A percentile compares a stretch with the other conserved stretches of the same genome.
Evolutionary conservation across 495 filamentous ascomycete genomes (phyloP).

Genomic region (Penicillium canescens): DNA sequence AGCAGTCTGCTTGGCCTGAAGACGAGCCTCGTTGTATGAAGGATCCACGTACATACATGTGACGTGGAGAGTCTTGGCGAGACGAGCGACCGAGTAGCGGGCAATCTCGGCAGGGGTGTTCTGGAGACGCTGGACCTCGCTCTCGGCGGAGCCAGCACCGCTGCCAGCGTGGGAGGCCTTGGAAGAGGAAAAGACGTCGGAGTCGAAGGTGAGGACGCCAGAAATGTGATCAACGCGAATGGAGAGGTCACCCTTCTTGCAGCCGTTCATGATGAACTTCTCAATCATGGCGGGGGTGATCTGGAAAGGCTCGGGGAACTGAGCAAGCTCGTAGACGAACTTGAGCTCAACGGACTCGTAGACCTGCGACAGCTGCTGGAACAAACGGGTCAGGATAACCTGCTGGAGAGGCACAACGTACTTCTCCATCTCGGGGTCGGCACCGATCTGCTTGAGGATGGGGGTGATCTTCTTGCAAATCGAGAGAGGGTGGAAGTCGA

Average conservation of each 20-base stretch:
- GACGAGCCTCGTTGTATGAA: slow-evolving; percentile 74
- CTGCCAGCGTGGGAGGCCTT: slow-evolving; percentile 89
- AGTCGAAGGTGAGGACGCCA: slow-evolving; percentile 93
- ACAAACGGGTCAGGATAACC: slow-evolving; percentile 95
- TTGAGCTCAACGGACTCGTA: slow-evolving; percentile 96
- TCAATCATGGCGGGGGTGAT: slow-evolving; percentile 89
- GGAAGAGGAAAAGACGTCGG: slow-evolving; percentile 95
- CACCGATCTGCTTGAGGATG: slow-evolving; percentile 90
- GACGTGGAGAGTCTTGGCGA: slow-evolving; percentile 87
- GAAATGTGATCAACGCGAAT: slow-evolving; percentile 96
- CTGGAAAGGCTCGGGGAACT: slow-evolving; percentile 97
- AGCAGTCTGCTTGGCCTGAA: slow-evolving; percentile 76
- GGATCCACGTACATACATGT: slow-evolving; percentile 96
- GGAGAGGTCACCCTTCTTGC: slow-evolving; percentile 97
- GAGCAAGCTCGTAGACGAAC: slow-evolving; percentile 89
- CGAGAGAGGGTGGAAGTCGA: slow-evolving; percentile 97
- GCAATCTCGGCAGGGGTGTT: slow-evolving; percentile 98
- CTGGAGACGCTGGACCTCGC: slow-evolving; percentile 86
- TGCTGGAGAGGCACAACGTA: slow-evolving; percentile 94
- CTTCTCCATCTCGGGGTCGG: slow-evolving; percentile 93
- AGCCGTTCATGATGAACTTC: slow-evolving; percentile 99
- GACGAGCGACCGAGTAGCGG: slow-evolving; percentile 85
- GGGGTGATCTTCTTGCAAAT: slow-evolving; percentile 99
- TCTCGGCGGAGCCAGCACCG: slow-evolving; percentile 84
- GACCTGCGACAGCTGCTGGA: slow-evolving; percentile 98